Conservation (phyloP, 129 eudicot genomes). For the Escallonia rubra region DNA sequence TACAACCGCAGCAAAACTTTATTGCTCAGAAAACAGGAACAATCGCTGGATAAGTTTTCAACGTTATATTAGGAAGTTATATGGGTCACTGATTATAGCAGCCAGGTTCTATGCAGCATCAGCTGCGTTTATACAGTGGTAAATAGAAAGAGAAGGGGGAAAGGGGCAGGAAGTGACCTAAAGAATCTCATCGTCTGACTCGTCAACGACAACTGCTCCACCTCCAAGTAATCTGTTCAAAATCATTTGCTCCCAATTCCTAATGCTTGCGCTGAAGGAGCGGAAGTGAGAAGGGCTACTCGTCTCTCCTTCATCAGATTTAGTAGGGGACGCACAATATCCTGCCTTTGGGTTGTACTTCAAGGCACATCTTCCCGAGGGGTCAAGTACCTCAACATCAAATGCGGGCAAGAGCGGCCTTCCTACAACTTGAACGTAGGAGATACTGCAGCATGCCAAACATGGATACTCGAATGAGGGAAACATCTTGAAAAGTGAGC, state of each 20-base stretch:
- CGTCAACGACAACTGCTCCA: constrained; percentile 29
- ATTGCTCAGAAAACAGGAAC: no score
- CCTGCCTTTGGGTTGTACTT: constrained; percentile 34
- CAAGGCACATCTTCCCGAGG: constrained; percentile 41
- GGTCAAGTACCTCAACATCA: constrained; percentile 50
- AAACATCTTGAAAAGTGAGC: no score
- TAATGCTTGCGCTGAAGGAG: constrained; percentile 45
- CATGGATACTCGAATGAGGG: no score
- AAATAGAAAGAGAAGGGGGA: background rate
- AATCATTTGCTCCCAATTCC: constrained; percentile 74
- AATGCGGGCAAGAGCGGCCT: constrained; percentile 57
- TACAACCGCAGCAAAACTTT: no score
- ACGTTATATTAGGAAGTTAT: no score
- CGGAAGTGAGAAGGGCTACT: constrained; percentile 41
- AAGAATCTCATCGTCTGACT: constrained; percentile 36
- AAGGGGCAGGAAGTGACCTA: constrained; percentile 2
- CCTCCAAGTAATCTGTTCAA: constrained; percentile 46
- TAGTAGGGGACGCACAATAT: constrained; percentile 19
- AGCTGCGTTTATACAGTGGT: background rate
- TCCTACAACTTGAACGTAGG: constrained; percentile 69
- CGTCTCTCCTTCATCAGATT: constrained; percentile 29
- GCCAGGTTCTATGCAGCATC: no score
- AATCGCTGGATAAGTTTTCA: no score
- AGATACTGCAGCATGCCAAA: constrained; percentile 30
- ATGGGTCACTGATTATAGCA: no score